A percentile compares a stretch with the other conserved stretches of the same genome.
phyloP scores from a whole-genome alignment of 192 early-diverging fungal species.

The Umbelopsis isabellina region DNA sequence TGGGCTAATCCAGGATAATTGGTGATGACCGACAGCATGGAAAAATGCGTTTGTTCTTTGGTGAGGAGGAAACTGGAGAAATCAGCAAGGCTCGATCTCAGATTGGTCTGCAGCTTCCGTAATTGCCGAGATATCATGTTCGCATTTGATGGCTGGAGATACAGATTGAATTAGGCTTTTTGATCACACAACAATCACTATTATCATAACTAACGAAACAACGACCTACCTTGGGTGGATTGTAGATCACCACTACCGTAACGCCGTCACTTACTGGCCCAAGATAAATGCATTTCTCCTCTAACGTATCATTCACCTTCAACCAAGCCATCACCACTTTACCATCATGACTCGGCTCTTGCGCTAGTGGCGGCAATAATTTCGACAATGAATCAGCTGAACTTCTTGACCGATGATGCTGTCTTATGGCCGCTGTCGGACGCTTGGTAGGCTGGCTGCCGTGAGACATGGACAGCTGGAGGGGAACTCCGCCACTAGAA shows the following conservation, averaged over 20 bases:
- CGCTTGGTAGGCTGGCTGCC: not conserved
- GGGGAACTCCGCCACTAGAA: not conserved
- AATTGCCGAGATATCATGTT: not conserved
- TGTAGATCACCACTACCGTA: slow-evolving; percentile 22
- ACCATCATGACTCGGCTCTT: not conserved
- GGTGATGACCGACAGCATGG: slow-evolving; percentile 32
- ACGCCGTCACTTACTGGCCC: slow-evolving; percentile 13
- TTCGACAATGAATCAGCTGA: not conserved
- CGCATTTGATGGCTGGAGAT: not conserved
- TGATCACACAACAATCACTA: not conserved
- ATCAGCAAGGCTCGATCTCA: slow-evolving; percentile 19
- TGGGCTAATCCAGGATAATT: slow-evolving; percentile 36
- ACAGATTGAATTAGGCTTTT: not conserved
- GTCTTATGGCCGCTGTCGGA: not conserved
- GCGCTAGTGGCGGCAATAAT: not conserved
- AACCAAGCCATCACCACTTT: slow-evolving; percentile 7
- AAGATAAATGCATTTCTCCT: not conserved
- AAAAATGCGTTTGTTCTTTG: slow-evolving; percentile 39
- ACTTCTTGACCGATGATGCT: slow-evolving; percentile 12
- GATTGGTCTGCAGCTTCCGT: slow-evolving; percentile 23
- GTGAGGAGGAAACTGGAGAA: slow-evolving; percentile 31
- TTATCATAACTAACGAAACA: not conserved
- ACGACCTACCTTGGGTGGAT: slow-evolving; percentile 18
- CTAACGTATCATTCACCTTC: not conserved
- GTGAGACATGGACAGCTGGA: not conserved